Percentiles rank a stretch among this genome's conserved stretches.
Conservation (phyloP, 176 grass and related monocot genomes). For the Themeda triandra region DNA sequence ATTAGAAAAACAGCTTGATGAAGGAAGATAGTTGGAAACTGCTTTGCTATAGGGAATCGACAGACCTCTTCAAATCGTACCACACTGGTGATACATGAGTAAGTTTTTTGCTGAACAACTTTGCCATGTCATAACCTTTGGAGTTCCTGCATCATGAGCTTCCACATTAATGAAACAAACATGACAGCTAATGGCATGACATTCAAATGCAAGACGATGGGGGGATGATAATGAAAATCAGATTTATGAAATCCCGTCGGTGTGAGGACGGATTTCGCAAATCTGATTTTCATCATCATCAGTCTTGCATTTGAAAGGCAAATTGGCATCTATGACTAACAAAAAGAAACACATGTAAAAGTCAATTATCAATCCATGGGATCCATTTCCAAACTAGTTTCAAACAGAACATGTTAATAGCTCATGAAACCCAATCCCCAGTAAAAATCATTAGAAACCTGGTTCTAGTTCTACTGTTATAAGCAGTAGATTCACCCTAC, state of each 20-base stretch:
- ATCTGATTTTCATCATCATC: background rate
- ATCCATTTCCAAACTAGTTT: background rate
- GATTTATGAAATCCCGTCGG: background rate
- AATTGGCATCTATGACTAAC: background rate
- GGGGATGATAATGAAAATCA: background rate
- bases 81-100: constrained; percentile 94
- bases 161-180: background rate
- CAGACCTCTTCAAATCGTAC: constrained; percentile 94
- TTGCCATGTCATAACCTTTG: constrained; percentile 96
- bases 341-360: background rate
- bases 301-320: background rate
- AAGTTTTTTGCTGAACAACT: constrained; percentile 68
- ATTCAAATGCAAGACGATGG: background rate
- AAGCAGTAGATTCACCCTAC: background rate
- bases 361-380: background rate
- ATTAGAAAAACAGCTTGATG: constrained; percentile 28
- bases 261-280: background rate
- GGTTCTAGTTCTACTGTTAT: background rate
- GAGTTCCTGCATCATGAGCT: constrained; percentile 69
- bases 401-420: background rate
- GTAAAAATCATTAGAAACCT: background rate
- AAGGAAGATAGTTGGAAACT: constrained; percentile 26
- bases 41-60: constrained; percentile 5
- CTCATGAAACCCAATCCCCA: background rate
- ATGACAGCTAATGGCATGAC: constrained; percentile 3